phyloP scores from a whole-genome alignment of 2,329 filamentous ascomycete species.

The Sphaerostilbella broomeana region DNA sequence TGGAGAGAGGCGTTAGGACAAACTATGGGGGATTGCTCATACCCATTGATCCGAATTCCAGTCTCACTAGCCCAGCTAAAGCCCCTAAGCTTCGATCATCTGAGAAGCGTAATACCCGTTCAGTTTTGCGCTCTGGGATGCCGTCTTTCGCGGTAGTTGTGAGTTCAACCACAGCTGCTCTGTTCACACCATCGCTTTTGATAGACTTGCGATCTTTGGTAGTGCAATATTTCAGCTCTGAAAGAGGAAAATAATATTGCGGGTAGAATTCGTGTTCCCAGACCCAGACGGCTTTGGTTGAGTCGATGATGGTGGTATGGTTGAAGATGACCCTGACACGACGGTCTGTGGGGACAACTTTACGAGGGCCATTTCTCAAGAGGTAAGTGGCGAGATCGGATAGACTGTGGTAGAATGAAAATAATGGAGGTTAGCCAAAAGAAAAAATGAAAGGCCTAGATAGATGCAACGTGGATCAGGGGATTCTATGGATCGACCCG shows the following conservation, averaged over 20 bases:
- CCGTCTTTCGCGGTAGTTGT: conserved; percentile 22
- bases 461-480: too few species aligned
- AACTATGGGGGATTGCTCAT: too few species aligned
- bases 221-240: conserved; percentile 24
- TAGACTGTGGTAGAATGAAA: conserved; percentile 17
- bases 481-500: too few species aligned
- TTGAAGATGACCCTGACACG: conserved; percentile 30
- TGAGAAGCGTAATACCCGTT: conserved; percentile 33
- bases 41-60: conserved; percentile 32
- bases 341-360: conserved; percentile 21
- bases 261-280: conserved; percentile 45
- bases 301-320: conserved; percentile 30
- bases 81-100: conserved; percentile 31
- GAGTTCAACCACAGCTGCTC: conserved; percentile 27
- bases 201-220: conserved; percentile 23
- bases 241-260: conserved; percentile 35
- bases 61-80: conserved; percentile 26
- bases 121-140: conserved; percentile 22
- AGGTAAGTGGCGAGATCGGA: conserved; percentile 22
- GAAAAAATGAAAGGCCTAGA: too few species aligned
- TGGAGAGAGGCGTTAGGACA: accelerated
- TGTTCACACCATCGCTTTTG: conserved; percentile 18
- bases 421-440: background rate
- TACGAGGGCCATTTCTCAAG: conserved; percentile 22
- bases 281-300: conserved; percentile 30